Base-by-base conservation (phyloP, 495 filamentous ascomycete species). In the Pseudotulostoma volvatum region DNA sequence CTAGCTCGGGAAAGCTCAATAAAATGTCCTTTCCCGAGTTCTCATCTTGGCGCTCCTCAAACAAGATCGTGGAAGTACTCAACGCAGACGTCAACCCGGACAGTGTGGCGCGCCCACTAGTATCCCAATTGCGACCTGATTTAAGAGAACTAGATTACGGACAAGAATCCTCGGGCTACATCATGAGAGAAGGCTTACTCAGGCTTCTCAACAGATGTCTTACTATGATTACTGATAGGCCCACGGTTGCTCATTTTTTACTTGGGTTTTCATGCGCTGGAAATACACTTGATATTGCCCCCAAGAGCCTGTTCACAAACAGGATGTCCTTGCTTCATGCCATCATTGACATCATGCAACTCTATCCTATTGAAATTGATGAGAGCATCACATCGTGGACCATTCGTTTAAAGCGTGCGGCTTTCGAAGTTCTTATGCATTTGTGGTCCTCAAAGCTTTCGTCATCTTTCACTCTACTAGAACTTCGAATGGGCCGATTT, bases 381-480 rank as follows among this genome's bases (percentile, higher is more conserved):
- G 70, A 66, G n/a, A 60, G 38, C 20, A 62, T 84, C 50, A 49
- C 73, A 7, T 68, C 73, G n/a, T 92, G 81, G 78, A 67, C 79
- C 30, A 58, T 84, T 15, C 64, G 63, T 31, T 52, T 94, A 18
- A 90, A 81, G 45, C 71, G 77, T 28, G 74, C 78, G 42, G 77
- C 78, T 33, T 68, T 86, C 46, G 78, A 84, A 38, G 68, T 96
- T 7, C 55, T 99, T 20, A 73, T 75, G 44, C 66, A 79, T 36
- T 63, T 99, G 7, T 94, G 86, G 84, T 74, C 64, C 31, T 84
- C 88, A 18, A 77, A 82, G 18, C 59, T 94, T n/a, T 87, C 92
- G 3, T 70, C 78, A 1, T 59, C 56, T 13, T 66, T 82, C 50
- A 77, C 82, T 18, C 66, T 93, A 44, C 62, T 68, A 17, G 84